Conservation (phyloP, 768 basidiomycete genomes). For the Termitomyces bulborhizus region DNA sequence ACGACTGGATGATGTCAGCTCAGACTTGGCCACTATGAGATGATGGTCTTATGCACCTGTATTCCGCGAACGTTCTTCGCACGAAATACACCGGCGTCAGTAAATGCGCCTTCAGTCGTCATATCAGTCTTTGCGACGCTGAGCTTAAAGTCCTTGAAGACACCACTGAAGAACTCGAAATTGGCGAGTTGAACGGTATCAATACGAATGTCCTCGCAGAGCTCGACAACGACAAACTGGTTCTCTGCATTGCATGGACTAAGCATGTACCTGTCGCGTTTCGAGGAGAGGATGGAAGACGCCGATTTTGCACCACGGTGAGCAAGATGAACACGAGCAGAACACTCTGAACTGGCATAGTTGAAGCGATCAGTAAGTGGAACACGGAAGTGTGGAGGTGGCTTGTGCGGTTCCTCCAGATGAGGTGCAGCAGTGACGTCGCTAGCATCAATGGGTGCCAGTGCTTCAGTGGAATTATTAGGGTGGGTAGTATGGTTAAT, state of each 20-base stretch:
- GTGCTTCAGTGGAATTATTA: conserved; percentile 6
- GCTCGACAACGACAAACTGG: conserved; percentile 88
- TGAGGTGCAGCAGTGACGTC: conserved; percentile 15
- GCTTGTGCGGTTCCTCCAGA: conserved; percentile 22
- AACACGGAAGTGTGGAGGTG: conserved; percentile 59
- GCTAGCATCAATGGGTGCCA: conserved; percentile 14
- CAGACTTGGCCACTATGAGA: not conserved
- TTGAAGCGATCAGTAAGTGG: conserved; percentile 88
- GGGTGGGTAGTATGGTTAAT: conserved; percentile 26
- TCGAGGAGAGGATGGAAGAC: conserved; percentile 78
- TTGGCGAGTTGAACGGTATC: conserved; percentile 96
- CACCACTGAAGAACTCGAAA: conserved; percentile 96
- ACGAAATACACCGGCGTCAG: conserved; percentile 65
- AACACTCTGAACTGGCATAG: conserved; percentile 90
- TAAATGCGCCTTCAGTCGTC: conserved; percentile 58
- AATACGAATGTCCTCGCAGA: conserved; percentile 96
- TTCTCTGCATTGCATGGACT: conserved; percentile 68
- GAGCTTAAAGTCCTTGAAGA: conserved; percentile 88
- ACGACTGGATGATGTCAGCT: conserved; percentile 41
- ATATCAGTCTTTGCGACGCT: conserved; percentile 81
- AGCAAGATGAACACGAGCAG: conserved; percentile 82
- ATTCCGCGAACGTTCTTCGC: conserved; percentile 91
- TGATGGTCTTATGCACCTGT: conserved; percentile 52
- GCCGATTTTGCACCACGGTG: conserved; percentile 80
- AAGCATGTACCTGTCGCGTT: conserved; percentile 95